Percentiles rank a stretch among this genome's conserved stretches.
Evolutionary conservation across 225 moss, liverwort and hornwort genomes (phyloP).

Genomic region (Marchantia paleacea): DNA sequence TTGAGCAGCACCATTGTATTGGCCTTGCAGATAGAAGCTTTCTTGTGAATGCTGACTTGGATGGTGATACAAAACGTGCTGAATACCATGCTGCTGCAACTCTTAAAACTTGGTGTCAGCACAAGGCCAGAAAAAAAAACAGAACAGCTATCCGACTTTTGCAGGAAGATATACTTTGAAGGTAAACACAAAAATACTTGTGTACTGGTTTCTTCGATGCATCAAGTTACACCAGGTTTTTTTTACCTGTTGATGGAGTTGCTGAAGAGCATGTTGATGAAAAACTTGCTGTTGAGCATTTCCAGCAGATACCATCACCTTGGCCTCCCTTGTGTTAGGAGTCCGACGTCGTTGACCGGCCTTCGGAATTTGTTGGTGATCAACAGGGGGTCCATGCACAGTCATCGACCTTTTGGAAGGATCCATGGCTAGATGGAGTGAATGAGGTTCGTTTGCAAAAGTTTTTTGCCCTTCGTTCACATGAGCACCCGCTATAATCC

Average conservation of each 20-base stretch:
- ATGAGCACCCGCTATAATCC: conserved; percentile 24
- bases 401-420: conserved; percentile 34
- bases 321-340: conserved; percentile 34
- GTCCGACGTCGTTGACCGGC: conserved; percentile 40
- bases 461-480: conserved; percentile 34
- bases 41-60: conserved; percentile 35
- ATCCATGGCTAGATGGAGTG: conserved; percentile 34
- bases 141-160: background rate
- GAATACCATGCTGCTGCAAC: conserved; percentile 19
- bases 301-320: conserved; percentile 28
- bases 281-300: conserved; percentile 38
- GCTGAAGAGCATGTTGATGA: conserved; percentile 45
- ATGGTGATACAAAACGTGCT: conserved; percentile 20
- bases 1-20: conserved; percentile 33
- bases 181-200: background rate
- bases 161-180: background rate
- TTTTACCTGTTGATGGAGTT: conserved; percentile 44
- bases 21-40: conserved; percentile 29
- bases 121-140: background rate
- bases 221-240: background rate
- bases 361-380: conserved; percentile 31
- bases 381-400: conserved; percentile 26
- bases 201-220: background rate
- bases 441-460: conserved; percentile 33
- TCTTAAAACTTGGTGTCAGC: background rate